Base-by-base conservation (phyloP, 2,329 filamentous ascomycete species). In the Fusarium sp. region DNA sequence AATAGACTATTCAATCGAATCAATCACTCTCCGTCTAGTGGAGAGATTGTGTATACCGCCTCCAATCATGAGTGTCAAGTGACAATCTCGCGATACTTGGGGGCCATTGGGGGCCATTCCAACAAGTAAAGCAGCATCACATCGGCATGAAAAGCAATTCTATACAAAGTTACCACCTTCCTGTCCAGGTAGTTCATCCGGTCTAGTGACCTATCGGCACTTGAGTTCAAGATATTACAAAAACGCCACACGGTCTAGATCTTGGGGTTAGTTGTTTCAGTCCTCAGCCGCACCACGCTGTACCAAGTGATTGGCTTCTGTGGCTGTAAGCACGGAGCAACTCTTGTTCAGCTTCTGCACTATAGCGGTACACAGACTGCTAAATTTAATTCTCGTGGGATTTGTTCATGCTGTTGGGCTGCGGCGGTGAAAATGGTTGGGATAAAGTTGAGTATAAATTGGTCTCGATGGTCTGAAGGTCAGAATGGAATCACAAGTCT, bases 311-410 rank as follows among this genome's bases (percentile, higher is more conserved):
- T 52, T 52, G 55, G 32, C 14, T 27, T 20, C 6, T 18, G 30
- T 30, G 45, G 3, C 10, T 27, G 44, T 56, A 56, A 61, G 44
- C 58, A 38, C 58, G 58, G 58, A 16, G 34, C 9, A 56, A 56
- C 34, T 61, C 27, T 50, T 6, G 6, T 22, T 46, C n/a, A 53
- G 29, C 43, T 49, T 49, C 18, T 44, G 18, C 11, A 27, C 18
- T 27, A 4, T 27, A 4, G 25, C 10, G 8, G 7, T 46, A 46
- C 44, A 20, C 4, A 3, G 25, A 14, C 44, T 27, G 8, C 25
- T 46, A n/a, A 27, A 29, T 20, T 29, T 46, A 27, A 50, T 34
- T 38, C 38, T 8, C 14, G 11, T 22, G 15, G 15, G 5, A 18
- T 12, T 27, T 11, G 14, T 25, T 30, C 3, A 30, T 49, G 30